Percentiles rank a stretch among this genome's conserved stretches.
Conservation (phyloP, 2,329 filamentous ascomycete genomes). For the Pseudocercospora cruenta region DNA sequence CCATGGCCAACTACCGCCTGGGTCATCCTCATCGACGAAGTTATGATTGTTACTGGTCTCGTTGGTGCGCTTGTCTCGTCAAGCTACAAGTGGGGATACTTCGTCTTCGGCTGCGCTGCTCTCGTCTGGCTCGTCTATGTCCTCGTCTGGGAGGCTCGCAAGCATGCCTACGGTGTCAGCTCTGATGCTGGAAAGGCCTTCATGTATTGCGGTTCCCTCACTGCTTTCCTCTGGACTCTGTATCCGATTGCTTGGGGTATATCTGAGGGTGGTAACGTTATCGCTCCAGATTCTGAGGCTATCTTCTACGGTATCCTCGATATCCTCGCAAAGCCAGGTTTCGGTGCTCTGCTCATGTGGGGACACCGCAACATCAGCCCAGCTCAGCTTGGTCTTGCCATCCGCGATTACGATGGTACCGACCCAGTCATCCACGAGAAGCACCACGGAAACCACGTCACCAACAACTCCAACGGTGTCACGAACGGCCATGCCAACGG, state of each 20-base stretch:
- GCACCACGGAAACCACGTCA: constrained; percentile 31
- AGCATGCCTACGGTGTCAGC: constrained; percentile 60
- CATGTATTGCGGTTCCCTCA: constrained; percentile 60
- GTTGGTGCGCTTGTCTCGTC: constrained; percentile 66
- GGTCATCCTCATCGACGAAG: constrained; percentile 63
- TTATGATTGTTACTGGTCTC: constrained; percentile 70
- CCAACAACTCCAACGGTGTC: constrained; percentile 24
- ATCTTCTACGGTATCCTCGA: constrained; percentile 72
- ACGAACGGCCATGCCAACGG: constrained; percentile 24
- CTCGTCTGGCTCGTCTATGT: constrained; percentile 63
- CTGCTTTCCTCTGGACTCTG: constrained; percentile 65
- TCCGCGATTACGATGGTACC: constrained; percentile 53
- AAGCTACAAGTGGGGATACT: constrained; percentile 72
- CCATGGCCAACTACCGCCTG: constrained; percentile 67
- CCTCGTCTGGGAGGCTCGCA: constrained; percentile 60
- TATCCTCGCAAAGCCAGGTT: constrained; percentile 66
- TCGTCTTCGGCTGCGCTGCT: constrained; percentile 56
- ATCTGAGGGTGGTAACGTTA: constrained; percentile 66
- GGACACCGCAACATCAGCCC: constrained; percentile 67
- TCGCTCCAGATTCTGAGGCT: constrained; percentile 67
- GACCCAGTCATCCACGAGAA: constrained; percentile 38
- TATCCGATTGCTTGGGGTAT: constrained; percentile 68
- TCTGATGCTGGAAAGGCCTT: constrained; percentile 58
- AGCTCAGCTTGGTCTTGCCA: constrained; percentile 57
- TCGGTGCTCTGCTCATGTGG: constrained; percentile 63